phyloP scores from a whole-genome alignment of 805 yeast genomes.

The Saturnispora saitoi region DNA sequence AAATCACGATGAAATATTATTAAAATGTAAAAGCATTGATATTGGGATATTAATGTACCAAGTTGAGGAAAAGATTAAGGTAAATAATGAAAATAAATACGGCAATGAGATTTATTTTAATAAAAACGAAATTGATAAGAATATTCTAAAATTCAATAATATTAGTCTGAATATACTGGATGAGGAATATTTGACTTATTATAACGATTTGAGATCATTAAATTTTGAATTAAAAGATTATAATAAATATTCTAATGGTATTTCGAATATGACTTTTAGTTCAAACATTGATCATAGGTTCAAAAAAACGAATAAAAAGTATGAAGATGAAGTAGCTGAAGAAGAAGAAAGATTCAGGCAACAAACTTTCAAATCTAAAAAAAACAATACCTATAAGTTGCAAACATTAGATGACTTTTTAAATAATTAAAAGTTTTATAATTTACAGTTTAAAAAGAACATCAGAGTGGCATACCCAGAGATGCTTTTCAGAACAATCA shows the following conservation, averaged over 20 bases:
- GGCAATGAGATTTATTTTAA: neutral
- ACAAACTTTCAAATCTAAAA: neutral
- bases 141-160: constrained; percentile 11
- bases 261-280: constrained; percentile 10
- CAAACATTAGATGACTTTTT: constrained; percentile 87
- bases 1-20: constrained; percentile 2
- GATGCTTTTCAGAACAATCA: too few species aligned
- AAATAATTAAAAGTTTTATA: neutral
- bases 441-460: too few species aligned
- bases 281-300: neutral
- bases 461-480: too few species aligned
- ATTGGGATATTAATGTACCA: constrained; percentile 26
- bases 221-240: constrained; percentile 35
- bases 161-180: constrained; percentile 16
- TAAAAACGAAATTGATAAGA: neutral
- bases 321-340: neutral
- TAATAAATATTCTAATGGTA: constrained; percentile 22
- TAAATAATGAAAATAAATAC: constrained; percentile 9
- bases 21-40: constrained; percentile 21
- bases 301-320: neutral
- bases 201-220: constrained; percentile 23
- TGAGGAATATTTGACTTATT: constrained; percentile 20
- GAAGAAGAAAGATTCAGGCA: neutral
- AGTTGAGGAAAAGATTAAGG: constrained; percentile 11
- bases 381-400: constrained; percentile 35